phyloP scores from a whole-genome alignment of 2,329 filamentous ascomycete genomes.

The Coniochaeta prunicola region DNA sequence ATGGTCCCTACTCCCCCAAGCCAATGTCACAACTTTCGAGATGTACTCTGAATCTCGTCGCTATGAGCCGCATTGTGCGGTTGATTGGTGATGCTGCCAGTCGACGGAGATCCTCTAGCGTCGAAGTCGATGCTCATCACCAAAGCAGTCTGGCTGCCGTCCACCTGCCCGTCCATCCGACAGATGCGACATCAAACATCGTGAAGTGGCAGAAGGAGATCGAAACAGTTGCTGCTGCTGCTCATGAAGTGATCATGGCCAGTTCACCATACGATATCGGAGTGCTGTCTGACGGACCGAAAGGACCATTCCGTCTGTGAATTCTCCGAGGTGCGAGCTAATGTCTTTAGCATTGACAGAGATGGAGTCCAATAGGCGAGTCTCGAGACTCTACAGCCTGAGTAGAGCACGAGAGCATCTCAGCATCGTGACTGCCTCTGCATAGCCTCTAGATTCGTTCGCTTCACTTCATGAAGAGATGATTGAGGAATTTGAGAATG shows the following conservation, averaged over 20 bases:
- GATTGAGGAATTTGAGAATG: neutral
- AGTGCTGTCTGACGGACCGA: neutral
- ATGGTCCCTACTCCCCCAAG: neutral
- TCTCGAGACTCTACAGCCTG: no score
- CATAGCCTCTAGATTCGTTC: no score
- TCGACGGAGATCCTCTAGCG: neutral
- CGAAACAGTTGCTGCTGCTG: neutral
- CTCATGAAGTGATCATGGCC: neutral
- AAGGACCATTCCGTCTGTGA: neutral
- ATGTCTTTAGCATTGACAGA: no score
- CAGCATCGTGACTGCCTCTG: no score
- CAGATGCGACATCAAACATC: neutral
- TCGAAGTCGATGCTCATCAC: neutral
- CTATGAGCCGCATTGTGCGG: neutral
- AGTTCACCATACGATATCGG: neutral
- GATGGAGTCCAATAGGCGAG: no score
- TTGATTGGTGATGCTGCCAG: neutral
- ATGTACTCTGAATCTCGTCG: neutral
- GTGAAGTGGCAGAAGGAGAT: neutral
- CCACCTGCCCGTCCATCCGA: neutral
- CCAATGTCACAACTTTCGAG: neutral
- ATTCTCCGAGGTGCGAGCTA: no score
- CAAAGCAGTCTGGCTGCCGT: neutral
- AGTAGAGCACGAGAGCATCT: no score
- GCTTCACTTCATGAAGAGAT: neutral